Conservation (phyloP, 1,284 basidiomycete species). For the Cutaneotrichosporon cyanovorans region DNA sequence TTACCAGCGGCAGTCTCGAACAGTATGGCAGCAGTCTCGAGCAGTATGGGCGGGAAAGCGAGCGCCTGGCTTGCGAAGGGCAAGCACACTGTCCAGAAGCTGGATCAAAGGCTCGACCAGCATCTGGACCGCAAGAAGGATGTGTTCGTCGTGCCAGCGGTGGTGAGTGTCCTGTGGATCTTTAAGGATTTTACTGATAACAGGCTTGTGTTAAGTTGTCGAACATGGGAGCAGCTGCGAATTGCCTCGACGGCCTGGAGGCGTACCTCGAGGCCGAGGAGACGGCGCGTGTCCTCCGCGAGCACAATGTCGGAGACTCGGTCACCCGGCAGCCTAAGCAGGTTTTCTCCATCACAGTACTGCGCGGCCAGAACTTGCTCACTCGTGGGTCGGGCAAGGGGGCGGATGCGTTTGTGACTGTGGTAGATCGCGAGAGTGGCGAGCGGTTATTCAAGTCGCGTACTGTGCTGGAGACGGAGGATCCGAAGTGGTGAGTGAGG, state of each 20-base stretch:
- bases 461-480: slow-evolving; percentile 38
- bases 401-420: slow-evolving; percentile 38
- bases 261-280: slow-evolving; percentile 40
- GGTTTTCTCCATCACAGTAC: slow-evolving; percentile 33
- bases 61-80: slow-evolving; percentile 44
- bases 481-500: slow-evolving; percentile 38
- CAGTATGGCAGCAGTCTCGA: too few species aligned
- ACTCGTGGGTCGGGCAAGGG: slow-evolving; percentile 26
- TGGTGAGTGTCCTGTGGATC: slow-evolving; percentile 14
- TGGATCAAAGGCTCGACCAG: slow-evolving; percentile 32
- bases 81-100: slow-evolving; percentile 38
- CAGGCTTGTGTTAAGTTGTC: slow-evolving; percentile 44
- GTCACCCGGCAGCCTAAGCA: slow-evolving; percentile 12
- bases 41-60: slow-evolving; percentile 36
- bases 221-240: slow-evolving; percentile 37
- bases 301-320: slow-evolving; percentile 17
- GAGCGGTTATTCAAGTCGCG: slow-evolving; percentile 40
- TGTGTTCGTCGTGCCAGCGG: slow-evolving; percentile 6
- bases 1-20: slow-evolving; percentile 2
- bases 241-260: slow-evolving; percentile 36
- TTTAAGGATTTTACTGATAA: not conserved
- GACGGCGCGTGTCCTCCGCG: slow-evolving; percentile 32
- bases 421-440: slow-evolving; percentile 30
- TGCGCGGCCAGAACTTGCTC: slow-evolving; percentile 38
- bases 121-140: slow-evolving; percentile 1